Evolutionary conservation across 2,329 filamentous ascomycete species (phyloP), one percentile per base, ranked within the genome.

Genomic region (Lecanicillium sp.): DNA sequence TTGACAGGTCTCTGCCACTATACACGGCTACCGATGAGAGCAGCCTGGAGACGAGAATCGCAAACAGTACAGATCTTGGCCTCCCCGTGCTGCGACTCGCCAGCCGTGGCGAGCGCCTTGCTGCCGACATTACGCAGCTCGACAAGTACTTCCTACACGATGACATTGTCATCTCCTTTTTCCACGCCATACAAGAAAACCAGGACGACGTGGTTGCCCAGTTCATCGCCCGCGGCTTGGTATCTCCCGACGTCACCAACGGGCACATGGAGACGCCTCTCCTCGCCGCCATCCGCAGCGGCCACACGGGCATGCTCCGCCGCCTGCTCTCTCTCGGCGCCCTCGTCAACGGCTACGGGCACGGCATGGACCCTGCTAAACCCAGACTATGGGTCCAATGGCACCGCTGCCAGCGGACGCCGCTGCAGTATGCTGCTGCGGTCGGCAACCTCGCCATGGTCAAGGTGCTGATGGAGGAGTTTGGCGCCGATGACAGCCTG

Each of bases 361-460:
- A 10, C n/a, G n/a, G n/a, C n/a, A n/a, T n/a, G n/a, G n/a, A n/a
- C n/a, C n/a, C n/a, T n/a, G n/a, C n/a, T n/a, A n/a, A n/a, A n/a
- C n/a, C n/a, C n/a, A n/a, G n/a, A n/a, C n/a, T n/a, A n/a, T n/a
- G n/a, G n/a, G n/a, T n/a, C n/a, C n/a, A n/a, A n/a, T n/a, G n/a
- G n/a, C n/a, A n/a, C n/a, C n/a, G n/a, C n/a, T 28, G 22, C 19
- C 17, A 50, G 27, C 59, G 68, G n/a, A 71, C 67, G 1, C 58
- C 69, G 3, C 51, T 72, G 7, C 64, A 67, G 57, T 48, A 61
- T 1, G 69, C 68, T 3, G 66, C 68, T 1, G 50, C 54, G 17
- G 40, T 43, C 1, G 68, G 68, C 2, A 56, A 61, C 9, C 44
- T 69, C 4, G 54, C 61, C 4, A 42, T 71, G 4, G 66, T 65